Evolutionary conservation across 495 filamentous ascomycete species (phyloP).

Genomic region (Penicillium cosmopolitanum): DNA sequence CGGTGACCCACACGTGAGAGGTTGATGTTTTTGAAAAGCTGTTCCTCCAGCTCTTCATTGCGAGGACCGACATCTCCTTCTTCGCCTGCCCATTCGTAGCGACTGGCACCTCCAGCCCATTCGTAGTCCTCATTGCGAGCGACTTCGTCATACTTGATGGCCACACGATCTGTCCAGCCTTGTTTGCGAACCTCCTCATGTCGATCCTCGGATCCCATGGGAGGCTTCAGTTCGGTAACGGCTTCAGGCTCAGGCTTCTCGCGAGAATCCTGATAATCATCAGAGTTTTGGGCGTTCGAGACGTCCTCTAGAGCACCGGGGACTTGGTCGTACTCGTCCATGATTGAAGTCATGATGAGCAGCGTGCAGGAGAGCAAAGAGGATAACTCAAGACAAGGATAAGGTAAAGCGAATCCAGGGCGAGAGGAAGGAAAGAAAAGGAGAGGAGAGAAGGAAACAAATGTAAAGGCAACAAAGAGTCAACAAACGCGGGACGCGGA

Average conservation of each 20-base stretch:
- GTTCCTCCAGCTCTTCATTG: conserved; percentile 65
- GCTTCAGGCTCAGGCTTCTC: not conserved
- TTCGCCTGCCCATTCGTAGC: conserved; percentile 87
- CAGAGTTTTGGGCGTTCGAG: conserved; percentile 19
- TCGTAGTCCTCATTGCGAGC: conserved; percentile 1
- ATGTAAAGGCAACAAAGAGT: not conserved
- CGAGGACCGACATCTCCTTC: conserved; percentile 82
- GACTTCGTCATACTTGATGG: conserved; percentile 55
- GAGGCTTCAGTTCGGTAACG: conserved; percentile 10
- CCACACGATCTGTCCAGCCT: conserved; percentile 57
- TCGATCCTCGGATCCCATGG: conserved; percentile 34
- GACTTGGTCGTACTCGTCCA: not conserved
- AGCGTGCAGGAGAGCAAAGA: not conserved
- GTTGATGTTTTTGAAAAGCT: conserved; percentile 66
- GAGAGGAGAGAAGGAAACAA: conserved; percentile 14
- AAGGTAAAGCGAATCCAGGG: conserved; percentile 2
- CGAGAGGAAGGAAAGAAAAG: not conserved
- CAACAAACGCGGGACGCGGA: too few species aligned
- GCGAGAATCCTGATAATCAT: conserved; percentile 10
- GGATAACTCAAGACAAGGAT: not conserved
- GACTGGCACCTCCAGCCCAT: conserved; percentile 61
- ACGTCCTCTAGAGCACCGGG: conserved; percentile 38
- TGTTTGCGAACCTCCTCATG: conserved; percentile 35
- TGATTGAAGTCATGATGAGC: not conserved
- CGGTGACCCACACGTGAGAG: conserved; percentile 46